A percentile compares a stretch with the other conserved stretches of the same genome.
Evolutionary conservation across 352 stramenopile species (phyloP).

Genomic region (Phytophthora idaei): DNA sequence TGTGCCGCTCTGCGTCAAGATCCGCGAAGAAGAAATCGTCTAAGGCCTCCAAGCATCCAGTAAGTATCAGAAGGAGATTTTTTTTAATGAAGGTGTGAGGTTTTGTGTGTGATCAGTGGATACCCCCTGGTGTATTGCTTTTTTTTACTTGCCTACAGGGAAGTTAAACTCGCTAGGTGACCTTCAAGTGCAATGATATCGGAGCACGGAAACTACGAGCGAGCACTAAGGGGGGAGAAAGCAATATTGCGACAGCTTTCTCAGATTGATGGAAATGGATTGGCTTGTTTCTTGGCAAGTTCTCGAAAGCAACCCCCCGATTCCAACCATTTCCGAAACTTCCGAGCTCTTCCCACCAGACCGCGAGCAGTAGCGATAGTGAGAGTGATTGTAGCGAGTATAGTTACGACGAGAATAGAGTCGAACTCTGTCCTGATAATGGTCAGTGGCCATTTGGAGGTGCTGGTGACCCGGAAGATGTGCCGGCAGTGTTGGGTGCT

Average conservation of each 20-base stretch:
- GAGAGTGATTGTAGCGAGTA: neutral
- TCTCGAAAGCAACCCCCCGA: too few species aligned
- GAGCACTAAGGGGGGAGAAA: too few species aligned
- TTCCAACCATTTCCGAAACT: too few species aligned
- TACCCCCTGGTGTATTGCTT: slow-evolving; percentile 6
- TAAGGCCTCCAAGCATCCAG: slow-evolving; percentile 23
- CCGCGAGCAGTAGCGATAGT: neutral
- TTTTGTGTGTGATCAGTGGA: neutral
- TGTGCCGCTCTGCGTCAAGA: slow-evolving; percentile 48
- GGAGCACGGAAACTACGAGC: too few species aligned
- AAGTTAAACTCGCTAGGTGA: neutral
- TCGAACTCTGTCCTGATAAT: neutral
- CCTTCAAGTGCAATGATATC: too few species aligned
- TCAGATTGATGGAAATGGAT: too few species aligned
- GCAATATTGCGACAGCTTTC: too few species aligned
- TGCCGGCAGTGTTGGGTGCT: neutral
- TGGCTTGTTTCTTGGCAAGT: too few species aligned
- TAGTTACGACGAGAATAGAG: neutral
- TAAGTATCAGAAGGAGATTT: slow-evolving; percentile 16
- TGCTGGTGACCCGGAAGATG: neutral
- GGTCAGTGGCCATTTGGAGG: neutral
- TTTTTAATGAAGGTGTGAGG: slow-evolving; percentile 15
- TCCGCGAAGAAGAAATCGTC: slow-evolving; percentile 55
- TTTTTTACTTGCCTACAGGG: slow-evolving; percentile 6
- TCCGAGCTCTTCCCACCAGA: too few species aligned